Evolutionary conservation across 2,329 filamentous ascomycete genomes (phyloP).

Genomic region (Calonectria multiphialidica): DNA sequence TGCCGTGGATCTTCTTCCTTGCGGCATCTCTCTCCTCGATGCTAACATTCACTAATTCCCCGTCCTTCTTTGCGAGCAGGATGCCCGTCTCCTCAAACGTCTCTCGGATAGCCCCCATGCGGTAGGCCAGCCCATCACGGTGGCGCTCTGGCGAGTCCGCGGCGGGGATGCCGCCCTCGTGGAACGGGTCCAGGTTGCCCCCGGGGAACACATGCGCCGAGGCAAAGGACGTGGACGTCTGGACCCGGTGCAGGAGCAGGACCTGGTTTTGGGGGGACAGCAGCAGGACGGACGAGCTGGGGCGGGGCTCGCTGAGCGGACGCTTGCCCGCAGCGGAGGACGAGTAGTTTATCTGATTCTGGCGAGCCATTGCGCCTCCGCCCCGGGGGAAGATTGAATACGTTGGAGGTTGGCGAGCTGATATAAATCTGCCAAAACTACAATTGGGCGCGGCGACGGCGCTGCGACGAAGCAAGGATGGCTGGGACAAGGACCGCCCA

Average conservation of each 20-base stretch:
- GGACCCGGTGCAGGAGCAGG: conserved; percentile 87
- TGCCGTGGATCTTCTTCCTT: conserved; percentile 76
- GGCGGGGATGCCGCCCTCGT: conserved; percentile 74
- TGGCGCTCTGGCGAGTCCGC: conserved; percentile 69
- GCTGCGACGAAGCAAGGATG: conserved; percentile 10
- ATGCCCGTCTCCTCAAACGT: conserved; percentile 97
- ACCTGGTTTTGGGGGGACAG: conserved; percentile 90
- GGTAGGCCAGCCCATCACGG: conserved; percentile 78
- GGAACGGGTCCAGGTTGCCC: conserved; percentile 81
- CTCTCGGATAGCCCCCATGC: conserved; percentile 88
- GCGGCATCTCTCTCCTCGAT: conserved; percentile 73
- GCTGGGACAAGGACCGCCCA: conserved; percentile 28
- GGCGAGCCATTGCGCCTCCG: conserved; percentile 27
- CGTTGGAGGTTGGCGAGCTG: neutral
- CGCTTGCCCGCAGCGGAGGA: conserved; percentile 39
- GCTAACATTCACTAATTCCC: conserved; percentile 70
- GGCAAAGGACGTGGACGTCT: conserved; percentile 85
- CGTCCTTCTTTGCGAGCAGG: conserved; percentile 72
- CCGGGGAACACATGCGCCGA: conserved; percentile 97
- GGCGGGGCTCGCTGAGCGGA: conserved; percentile 61
- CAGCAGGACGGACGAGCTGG: conserved; percentile 83
- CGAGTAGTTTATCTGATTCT: conserved; percentile 23
- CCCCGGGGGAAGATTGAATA: neutral
- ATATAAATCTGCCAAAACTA: conserved; percentile 9
- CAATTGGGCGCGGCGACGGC: neutral